Base-by-base conservation (phyloP, 2,329 filamentous ascomycete genomes). In the Aspergillaceae sp. region DNA sequence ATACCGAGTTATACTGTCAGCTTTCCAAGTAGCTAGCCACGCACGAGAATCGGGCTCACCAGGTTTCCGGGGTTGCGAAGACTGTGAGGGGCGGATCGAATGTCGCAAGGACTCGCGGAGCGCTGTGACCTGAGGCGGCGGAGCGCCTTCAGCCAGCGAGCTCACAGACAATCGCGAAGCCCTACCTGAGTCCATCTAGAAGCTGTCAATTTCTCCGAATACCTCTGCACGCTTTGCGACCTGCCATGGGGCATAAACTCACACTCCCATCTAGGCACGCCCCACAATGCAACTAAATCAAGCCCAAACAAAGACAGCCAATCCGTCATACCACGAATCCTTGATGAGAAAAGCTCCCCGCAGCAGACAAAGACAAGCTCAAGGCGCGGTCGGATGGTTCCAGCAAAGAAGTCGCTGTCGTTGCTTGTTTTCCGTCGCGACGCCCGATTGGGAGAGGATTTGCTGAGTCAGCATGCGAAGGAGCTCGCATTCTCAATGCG, bases 161-260 rank as follows among this genome's bases (percentile, higher is more conserved):
- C 84, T 79, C 54, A 79, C 82, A 4, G 74, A 72, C 0, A 78
- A 77, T 49, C 79, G 79, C 32, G 68, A 72, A 2, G 71, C 73
- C 46, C 66, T 58, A 43, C 61, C 64, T 40, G 58, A 54, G 50
- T 63, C 62, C 66, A 69, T 69, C 60, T 63, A 27, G 34, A 41
- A 40, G 5, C 29, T 19, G 29, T 52, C 33, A 52, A 50, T 51
- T 41, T 49, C 45, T 42, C 26, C 27, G 7, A 8, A 8, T 26
- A 4, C 36, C 27, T 42, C 26, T 38, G 6, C 34, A 19, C n/a
- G n/a, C 34, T 36, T 11, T 11, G 6, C 36, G 26, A 38, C 19
- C 26, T 38, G 7, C 7, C 6, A 11, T 36, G 8, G 8, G 36
- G 10, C 19, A 19, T 19, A 38, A 8, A 38, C 36, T 10, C 7